phyloP scores from a whole-genome alignment of 352 stramenopile genomes.

The Thalassiosira sp. region DNA sequence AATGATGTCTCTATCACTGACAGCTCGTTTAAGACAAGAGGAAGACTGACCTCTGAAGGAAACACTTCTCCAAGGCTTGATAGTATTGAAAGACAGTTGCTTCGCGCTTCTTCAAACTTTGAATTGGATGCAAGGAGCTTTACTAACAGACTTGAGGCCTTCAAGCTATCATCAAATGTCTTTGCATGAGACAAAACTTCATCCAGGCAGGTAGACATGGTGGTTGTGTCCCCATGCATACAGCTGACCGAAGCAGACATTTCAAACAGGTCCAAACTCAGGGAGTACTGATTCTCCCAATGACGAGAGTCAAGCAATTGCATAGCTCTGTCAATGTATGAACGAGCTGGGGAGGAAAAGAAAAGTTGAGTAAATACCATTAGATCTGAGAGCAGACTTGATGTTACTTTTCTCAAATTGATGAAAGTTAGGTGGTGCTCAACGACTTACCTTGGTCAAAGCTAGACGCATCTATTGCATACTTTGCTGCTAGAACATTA shows the following conservation, averaged over 20 bases:
- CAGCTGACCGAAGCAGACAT: slow-evolving; percentile 13
- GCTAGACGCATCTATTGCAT: slow-evolving; percentile 12
- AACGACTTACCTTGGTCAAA: slow-evolving; percentile 13
- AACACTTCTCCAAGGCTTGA: slow-evolving; percentile 21
- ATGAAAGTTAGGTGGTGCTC: neutral
- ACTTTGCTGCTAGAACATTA: slow-evolving; percentile 22
- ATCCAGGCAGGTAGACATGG: slow-evolving; percentile 6
- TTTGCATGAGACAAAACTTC: slow-evolving; percentile 18
- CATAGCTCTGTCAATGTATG: slow-evolving; percentile 29
- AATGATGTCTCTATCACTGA: neutral
- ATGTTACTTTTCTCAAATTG: neutral
- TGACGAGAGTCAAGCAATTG: slow-evolving; percentile 24
- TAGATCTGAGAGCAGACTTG: neutral
- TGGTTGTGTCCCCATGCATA: slow-evolving; percentile 8
- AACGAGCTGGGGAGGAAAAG: neutral
- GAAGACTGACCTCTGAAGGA: slow-evolving; percentile 4
- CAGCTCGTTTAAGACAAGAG: slow-evolving; percentile 9
- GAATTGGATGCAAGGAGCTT: slow-evolving; percentile 6
- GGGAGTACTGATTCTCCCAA: slow-evolving; percentile 31
- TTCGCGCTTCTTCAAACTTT: slow-evolving; percentile 17
- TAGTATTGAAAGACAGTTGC: slow-evolving; percentile 20
- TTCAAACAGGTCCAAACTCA: slow-evolving; percentile 34
- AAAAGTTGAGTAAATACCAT: neutral
- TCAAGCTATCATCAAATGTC: slow-evolving; percentile 30
- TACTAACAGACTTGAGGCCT: slow-evolving; percentile 2